Conservation (phyloP, 768 basidiomycete genomes). For the Albatrellus ellisii region DNA sequence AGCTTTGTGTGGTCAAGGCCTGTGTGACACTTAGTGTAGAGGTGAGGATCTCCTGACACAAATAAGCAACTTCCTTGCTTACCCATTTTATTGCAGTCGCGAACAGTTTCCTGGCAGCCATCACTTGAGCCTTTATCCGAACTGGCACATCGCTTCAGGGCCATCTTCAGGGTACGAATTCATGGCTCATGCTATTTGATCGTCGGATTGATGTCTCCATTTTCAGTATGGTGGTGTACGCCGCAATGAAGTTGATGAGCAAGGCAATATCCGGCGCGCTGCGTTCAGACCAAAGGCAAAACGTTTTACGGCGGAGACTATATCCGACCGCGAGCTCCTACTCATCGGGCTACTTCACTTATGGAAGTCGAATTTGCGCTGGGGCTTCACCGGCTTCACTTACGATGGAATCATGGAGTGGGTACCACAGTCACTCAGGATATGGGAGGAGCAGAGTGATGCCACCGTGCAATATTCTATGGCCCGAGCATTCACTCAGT, state of each 20-base stretch:
- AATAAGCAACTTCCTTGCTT: not conserved
- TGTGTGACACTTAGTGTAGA: constrained; percentile 56
- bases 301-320: constrained; percentile 40
- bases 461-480: constrained; percentile 50
- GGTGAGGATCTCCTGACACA: constrained; percentile 23
- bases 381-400: constrained; percentile 36
- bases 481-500: constrained; percentile 34
- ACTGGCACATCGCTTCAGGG: constrained; percentile 35
- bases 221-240: constrained; percentile 35
- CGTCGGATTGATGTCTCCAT: no score
- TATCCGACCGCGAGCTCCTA: constrained; percentile 58
- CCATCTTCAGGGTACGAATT: constrained; percentile 40
- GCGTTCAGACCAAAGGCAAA: constrained; percentile 49
- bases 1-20: constrained; percentile 65
- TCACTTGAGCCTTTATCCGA: constrained; percentile 34
- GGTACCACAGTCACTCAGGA: constrained; percentile 31
- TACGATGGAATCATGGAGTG: constrained; percentile 31
- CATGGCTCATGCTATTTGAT: not conserved
- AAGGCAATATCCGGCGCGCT: constrained; percentile 39
- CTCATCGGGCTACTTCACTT: constrained; percentile 55
- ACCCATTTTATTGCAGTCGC: constrained; percentile 24
- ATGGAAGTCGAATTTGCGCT: constrained; percentile 45
- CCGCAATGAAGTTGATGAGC: constrained; percentile 48
- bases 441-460: constrained; percentile 56
- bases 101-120: constrained; percentile 43